Evolutionary conservation across 257 asterid genomes (phyloP).

Genomic region (Verbascum thapsus): DNA sequence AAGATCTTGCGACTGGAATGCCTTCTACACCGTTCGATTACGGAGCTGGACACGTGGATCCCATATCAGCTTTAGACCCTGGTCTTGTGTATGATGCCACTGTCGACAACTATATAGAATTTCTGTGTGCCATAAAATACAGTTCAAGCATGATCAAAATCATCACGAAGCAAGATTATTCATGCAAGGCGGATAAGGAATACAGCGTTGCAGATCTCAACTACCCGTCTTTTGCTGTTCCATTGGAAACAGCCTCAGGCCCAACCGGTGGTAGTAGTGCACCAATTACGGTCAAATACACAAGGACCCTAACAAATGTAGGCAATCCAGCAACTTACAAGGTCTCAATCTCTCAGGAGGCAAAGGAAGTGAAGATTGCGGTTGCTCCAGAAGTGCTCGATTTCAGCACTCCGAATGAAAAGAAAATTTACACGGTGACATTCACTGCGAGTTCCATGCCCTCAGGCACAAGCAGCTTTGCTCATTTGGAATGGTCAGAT

Average conservation of each 20-base stretch:
- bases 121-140: conserved; percentile 66
- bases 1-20: conserved; percentile 56
- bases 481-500: conserved; percentile 69
- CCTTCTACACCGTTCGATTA: conserved; percentile 64
- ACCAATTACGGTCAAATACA: conserved; percentile 45
- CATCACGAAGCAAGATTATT: conserved; percentile 46
- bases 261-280: conserved; percentile 43
- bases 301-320: conserved; percentile 70
- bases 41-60: conserved; percentile 76
- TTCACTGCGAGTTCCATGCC: conserved; percentile 69
- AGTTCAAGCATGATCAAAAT: conserved; percentile 55
- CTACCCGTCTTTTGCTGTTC: conserved; percentile 75
- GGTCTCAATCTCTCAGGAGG: conserved; percentile 45
- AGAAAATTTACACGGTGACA: conserved; percentile 61
- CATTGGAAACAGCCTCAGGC: conserved; percentile 58
- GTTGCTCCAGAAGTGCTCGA: conserved; percentile 56
- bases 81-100: conserved; percentile 69
- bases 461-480: conserved; percentile 67
- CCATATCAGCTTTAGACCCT: conserved; percentile 61
- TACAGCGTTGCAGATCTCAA: conserved; percentile 58
- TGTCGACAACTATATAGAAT: conserved; percentile 48
- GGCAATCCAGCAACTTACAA: conserved; percentile 59
- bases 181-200: conserved; percentile 42
- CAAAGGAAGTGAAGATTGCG: conserved; percentile 47
- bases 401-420: conserved; percentile 51